Conservation (phyloP, 169 alveolate genomes). For the Plasmodium cynomolgi region DNA sequence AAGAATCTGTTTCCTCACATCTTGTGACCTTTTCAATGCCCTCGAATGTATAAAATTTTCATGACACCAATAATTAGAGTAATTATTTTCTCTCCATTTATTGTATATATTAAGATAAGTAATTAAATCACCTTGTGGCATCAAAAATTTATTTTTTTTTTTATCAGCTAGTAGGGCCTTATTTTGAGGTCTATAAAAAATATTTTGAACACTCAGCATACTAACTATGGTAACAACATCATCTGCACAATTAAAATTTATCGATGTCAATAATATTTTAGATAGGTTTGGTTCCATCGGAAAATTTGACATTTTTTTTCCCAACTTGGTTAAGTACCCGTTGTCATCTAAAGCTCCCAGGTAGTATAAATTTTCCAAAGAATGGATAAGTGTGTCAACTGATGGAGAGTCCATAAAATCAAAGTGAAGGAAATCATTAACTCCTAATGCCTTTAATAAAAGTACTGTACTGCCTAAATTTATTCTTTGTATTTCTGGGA, state of each 20-base stretch:
- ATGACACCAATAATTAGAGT: slow-evolving; percentile 97
- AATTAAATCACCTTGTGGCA: slow-evolving; percentile 98
- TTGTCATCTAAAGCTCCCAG: slow-evolving; percentile 99
- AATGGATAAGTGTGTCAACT: slow-evolving; percentile 93
- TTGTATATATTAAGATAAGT: slow-evolving; percentile 96
- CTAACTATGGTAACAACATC: slow-evolving; percentile 98
- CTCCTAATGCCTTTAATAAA: slow-evolving; percentile 99
- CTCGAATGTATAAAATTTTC: slow-evolving; percentile 96
- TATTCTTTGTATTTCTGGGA: slow-evolving; percentile 99
- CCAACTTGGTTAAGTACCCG: slow-evolving; percentile 99
- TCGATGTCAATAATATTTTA: slow-evolving; percentile 96
- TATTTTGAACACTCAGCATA: slow-evolving; percentile 97
- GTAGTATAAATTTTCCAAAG: slow-evolving; percentile 97
- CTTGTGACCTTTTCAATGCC: slow-evolving; percentile 97
- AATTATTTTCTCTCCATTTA: slow-evolving; percentile 94
- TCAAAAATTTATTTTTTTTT: slow-evolving; percentile 95
- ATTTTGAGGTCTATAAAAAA: slow-evolving; percentile 98
- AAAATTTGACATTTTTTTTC: slow-evolving; percentile 99
- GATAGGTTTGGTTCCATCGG: slow-evolving; percentile 98
- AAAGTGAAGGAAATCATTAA: slow-evolving; percentile 97
- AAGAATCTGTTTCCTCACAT: slow-evolving; percentile 96
- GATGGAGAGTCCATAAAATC: slow-evolving; percentile 99
- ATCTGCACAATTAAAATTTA: slow-evolving; percentile 98
- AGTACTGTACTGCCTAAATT: slow-evolving; percentile 98
- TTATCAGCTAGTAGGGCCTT: slow-evolving; percentile 97